phyloP scores from a whole-genome alignment of 2,329 filamentous ascomycete genomes.

The Cladophialophora carrionii region DNA sequence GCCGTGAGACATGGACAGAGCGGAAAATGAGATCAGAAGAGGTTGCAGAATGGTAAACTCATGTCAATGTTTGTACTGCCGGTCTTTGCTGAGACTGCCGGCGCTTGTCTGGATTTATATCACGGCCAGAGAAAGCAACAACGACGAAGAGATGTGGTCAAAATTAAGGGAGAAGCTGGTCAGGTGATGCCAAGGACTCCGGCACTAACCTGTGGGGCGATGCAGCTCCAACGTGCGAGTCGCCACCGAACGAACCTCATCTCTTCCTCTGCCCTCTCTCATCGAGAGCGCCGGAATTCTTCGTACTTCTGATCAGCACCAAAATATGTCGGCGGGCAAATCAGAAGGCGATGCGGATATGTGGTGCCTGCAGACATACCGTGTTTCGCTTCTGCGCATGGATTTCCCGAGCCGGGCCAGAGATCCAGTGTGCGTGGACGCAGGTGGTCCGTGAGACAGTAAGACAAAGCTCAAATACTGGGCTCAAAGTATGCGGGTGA shows the following conservation, averaged over 20 bases:
- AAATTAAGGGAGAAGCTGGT: constrained; percentile 27
- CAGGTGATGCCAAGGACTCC: constrained; percentile 33
- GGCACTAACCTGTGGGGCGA: constrained; percentile 26
- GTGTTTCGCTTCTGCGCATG: not conserved
- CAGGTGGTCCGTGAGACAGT: not conserved
- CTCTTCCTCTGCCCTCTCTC: constrained; percentile 10
- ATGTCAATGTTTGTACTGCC: not conserved
- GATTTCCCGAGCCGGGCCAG: not conserved
- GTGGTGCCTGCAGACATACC: not conserved
- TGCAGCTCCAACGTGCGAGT: not conserved
- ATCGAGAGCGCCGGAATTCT: not conserved
- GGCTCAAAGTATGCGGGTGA: not conserved
- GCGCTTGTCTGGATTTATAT: constrained; percentile 9
- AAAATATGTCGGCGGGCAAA: not conserved
- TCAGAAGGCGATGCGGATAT: not conserved
- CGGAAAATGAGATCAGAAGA: not conserved
- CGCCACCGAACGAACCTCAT: constrained; percentile 11
- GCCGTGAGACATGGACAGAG: not conserved
- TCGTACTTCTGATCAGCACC: not conserved
- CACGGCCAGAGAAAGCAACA: not conserved
- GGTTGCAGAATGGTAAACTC: constrained; percentile 11
- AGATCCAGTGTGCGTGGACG: not conserved
- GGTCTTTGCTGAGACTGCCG: not conserved
- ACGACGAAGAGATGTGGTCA: constrained; percentile 30
- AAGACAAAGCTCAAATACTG: not conserved